Evolutionary conservation across 1,139 yeast genomes (phyloP).

Genomic region (Fermentozyma sake): DNA sequence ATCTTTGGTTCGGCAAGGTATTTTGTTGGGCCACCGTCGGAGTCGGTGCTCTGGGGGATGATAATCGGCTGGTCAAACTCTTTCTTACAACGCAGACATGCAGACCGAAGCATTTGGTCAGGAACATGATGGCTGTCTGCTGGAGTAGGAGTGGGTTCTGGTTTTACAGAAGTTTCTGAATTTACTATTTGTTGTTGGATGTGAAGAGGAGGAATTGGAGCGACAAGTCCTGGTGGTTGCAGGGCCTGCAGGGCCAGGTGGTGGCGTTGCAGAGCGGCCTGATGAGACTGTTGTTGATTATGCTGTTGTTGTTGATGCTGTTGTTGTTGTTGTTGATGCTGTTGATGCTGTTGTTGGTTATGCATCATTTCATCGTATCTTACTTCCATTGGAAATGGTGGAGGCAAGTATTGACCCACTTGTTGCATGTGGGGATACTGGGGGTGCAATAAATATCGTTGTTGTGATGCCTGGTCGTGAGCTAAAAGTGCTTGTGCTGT

Average conservation of each 20-base stretch:
- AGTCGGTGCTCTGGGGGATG: conserved; percentile 27
- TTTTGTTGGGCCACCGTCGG: conserved; percentile 17
- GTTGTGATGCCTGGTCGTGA: conserved; percentile 6
- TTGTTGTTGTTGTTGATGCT: too few species aligned
- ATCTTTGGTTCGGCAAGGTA: conserved; percentile 42
- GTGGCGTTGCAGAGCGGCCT: conserved; percentile 2
- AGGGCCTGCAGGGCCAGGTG: conserved; percentile 5
- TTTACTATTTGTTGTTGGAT: conserved; percentile 40
- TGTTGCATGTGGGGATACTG: conserved; percentile 6
- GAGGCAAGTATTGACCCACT: conserved; percentile 10
- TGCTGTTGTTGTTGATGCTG: too few species aligned
- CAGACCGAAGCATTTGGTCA: conserved; percentile 11
- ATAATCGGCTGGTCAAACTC: conserved; percentile 46
- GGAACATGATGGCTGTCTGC: conserved; percentile 7
- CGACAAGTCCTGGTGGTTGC: conserved; percentile 24
- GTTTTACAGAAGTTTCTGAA: conserved; percentile 1
- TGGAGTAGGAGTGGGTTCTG: conserved; percentile 8
- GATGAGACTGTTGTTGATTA: too few species aligned
- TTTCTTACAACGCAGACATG: conserved; percentile 59
- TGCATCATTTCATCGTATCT: too few species aligned
- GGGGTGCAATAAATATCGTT: conserved; percentile 1
- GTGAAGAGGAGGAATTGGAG: conserved; percentile 46
- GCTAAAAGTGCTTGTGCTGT: conserved; percentile 16
- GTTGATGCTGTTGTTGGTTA: too few species aligned
- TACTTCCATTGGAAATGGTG: conserved; percentile 4